These are phyloP conservation scores for Kluyveromyces siamensis DNA, from an alignment of 805 yeast species.

Conservation along the genomic window DNA sequence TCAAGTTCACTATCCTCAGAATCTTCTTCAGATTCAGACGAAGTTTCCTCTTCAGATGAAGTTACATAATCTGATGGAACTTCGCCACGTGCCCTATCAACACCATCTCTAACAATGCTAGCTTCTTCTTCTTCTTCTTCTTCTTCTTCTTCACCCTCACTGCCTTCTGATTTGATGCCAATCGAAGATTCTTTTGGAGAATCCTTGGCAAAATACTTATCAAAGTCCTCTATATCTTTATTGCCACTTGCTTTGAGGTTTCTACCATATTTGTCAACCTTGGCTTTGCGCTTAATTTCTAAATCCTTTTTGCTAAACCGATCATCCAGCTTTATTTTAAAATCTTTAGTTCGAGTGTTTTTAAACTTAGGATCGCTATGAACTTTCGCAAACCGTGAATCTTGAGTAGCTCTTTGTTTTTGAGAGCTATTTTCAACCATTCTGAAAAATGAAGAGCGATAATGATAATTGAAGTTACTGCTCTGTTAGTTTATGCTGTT, in stretches of 20 bases:
- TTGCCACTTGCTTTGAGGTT: slow-evolving; percentile 36
- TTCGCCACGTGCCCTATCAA: slow-evolving; percentile 63
- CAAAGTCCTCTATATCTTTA: slow-evolving; percentile 43
- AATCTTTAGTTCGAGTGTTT: slow-evolving; percentile 56
- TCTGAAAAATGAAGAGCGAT: not conserved
- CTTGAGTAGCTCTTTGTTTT: slow-evolving; percentile 38
- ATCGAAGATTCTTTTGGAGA: slow-evolving; percentile 26
- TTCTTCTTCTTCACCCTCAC: slow-evolving; percentile 13
- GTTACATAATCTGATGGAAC: slow-evolving; percentile 36
- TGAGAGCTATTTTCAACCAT: slow-evolving; percentile 13
- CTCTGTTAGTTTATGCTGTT: not conserved
- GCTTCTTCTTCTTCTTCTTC: slow-evolving; percentile 10
- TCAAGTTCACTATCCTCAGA: slow-evolving; percentile 35
- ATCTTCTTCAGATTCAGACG: slow-evolving; percentile 38
- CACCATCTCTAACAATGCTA: not conserved
- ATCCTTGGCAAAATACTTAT: slow-evolving; percentile 54
- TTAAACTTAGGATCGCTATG: slow-evolving; percentile 86
- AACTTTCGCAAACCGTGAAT: slow-evolving; percentile 70
- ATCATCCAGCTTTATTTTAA: slow-evolving; percentile 73
- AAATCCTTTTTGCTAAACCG: slow-evolving; percentile 63
- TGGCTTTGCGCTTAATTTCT: slow-evolving; percentile 50
- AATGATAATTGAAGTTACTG: too few relatives aligned
- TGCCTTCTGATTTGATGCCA: slow-evolving; percentile 6
- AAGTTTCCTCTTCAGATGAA: slow-evolving; percentile 37
- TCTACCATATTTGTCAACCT: slow-evolving; percentile 84